A percentile compares a stretch with the other conserved stretches of the same genome.
These are phyloP conservation scores for Coemansia sp. DNA, from an alignment of 192 early-diverging fungal species.

Conservation along the genomic window DNA sequence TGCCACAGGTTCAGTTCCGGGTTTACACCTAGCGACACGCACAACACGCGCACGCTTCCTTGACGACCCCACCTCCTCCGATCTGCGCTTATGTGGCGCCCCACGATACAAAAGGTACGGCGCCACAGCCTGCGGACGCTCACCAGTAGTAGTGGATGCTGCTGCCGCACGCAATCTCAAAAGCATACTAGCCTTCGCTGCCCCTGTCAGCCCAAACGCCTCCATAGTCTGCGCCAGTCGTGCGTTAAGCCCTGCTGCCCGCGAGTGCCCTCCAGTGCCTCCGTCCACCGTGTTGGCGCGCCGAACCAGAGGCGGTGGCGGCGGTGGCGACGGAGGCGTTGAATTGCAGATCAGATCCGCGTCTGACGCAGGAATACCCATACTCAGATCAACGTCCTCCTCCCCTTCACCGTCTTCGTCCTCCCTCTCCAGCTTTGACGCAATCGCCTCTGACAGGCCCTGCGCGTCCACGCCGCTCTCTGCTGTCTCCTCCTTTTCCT, in stretches of 20 bases:
- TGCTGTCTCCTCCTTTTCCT: too few relatives aligned
- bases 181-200: slow-evolving; percentile 42
- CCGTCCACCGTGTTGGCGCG: slow-evolving; percentile 7
- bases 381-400: slow-evolving; percentile 13
- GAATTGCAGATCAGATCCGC: slow-evolving; percentile 47
- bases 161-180: slow-evolving; percentile 46
- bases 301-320: slow-evolving; percentile 14
- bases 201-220: slow-evolving; percentile 46
- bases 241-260: slow-evolving; percentile 33
- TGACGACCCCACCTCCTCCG: slow-evolving; percentile 3
- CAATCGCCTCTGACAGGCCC: too few relatives aligned
- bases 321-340: slow-evolving; percentile 47
- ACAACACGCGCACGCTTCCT: slow-evolving; percentile 43
- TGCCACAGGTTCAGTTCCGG: neutral
- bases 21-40: slow-evolving; percentile 14
- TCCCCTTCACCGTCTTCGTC: neutral
- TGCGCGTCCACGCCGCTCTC: too few relatives aligned
- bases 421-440: neutral
- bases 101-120: slow-evolving; percentile 42
- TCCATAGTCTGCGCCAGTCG: slow-evolving; percentile 52
- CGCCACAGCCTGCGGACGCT: slow-evolving; percentile 43
- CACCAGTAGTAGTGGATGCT: slow-evolving; percentile 44
- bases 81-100: neutral
- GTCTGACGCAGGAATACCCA: slow-evolving; percentile 31
- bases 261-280: neutral